Percentiles rank a stretch among this genome's conserved stretches.
Conservation (phyloP, 805 yeast species). For the Metschnikowia matae region DNA sequence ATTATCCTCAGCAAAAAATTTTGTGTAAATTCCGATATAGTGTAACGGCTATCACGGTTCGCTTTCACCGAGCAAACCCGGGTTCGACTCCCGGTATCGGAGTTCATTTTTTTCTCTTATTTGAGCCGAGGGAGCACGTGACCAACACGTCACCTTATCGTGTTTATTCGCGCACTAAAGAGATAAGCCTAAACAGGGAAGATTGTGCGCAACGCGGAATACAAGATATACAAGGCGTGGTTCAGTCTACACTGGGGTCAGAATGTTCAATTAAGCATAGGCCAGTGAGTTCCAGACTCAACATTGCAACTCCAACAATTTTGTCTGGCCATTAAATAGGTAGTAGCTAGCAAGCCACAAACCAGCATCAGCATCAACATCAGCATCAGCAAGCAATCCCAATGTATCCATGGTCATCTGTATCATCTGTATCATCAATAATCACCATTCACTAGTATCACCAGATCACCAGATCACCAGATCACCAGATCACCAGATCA, state of each 20-base stretch:
- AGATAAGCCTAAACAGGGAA: neutral
- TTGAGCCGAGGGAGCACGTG: neutral
- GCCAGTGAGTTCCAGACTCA: neutral
- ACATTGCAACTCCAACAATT: neutral
- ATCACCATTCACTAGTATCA: too few species aligned
- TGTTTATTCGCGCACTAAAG: neutral
- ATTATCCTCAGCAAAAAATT: neutral
- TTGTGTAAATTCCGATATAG: conserved; percentile 53
- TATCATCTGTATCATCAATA: too few species aligned
- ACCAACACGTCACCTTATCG: neutral
- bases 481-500: too few species aligned
- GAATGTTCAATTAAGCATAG: neutral
- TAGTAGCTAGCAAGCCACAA: neutral
- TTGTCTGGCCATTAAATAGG: neutral
- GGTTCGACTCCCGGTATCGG: conserved; percentile 89
- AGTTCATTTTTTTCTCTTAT: conserved; percentile 25
- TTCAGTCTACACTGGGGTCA: too few species aligned
- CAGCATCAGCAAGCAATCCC: too few species aligned
- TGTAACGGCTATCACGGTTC: conserved; percentile 82
- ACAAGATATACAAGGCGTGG: neutral
- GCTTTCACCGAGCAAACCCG: conserved; percentile 83
- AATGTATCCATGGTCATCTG: too few species aligned
- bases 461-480: too few species aligned
- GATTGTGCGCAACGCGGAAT: neutral
- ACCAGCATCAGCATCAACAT: too few species aligned